Percentiles rank a stretch among this genome's conserved stretches.
phyloP scores from a whole-genome alignment of 2,329 filamentous ascomycete genomes.

The Ophiostoma piceae region DNA sequence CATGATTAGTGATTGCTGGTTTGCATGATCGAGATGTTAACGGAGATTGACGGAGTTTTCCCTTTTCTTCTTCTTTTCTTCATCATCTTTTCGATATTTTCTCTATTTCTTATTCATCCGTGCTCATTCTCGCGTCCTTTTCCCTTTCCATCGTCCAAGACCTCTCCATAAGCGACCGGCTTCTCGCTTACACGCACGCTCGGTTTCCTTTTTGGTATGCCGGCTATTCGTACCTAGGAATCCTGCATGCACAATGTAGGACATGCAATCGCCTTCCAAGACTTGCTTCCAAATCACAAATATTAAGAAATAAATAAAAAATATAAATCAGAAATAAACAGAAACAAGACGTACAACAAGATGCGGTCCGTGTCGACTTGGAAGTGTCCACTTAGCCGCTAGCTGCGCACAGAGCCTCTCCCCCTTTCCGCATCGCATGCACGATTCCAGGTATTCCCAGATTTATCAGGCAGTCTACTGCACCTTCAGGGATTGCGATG shows the following conservation, averaged over 20 bases:
- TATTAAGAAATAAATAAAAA: background rate
- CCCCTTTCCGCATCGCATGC: background rate
- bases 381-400: constrained; percentile 4
- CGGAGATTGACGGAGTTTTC: no score
- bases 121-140: background rate
- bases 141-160: background rate
- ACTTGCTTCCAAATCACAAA: background rate
- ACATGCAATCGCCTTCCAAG: background rate
- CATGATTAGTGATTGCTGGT: background rate
- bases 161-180: background rate
- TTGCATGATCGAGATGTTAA: background rate
- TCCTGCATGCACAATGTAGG: background rate
- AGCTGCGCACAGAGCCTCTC: constrained; percentile 14
- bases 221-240: background rate
- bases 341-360: background rate
- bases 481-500: background rate
- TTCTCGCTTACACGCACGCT: background rate
- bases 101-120: background rate
- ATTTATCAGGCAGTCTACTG: background rate
- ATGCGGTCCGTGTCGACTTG: constrained; percentile 9
- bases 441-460: background rate
- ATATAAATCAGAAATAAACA: no score
- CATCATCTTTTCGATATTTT: background rate
- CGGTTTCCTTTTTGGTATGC: background rate
- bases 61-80: background rate